These are phyloP conservation scores for Fusarium decemcellulare DNA, from an alignment of 2,329 filamentous ascomycete genomes.

Conservation along the genomic window DNA sequence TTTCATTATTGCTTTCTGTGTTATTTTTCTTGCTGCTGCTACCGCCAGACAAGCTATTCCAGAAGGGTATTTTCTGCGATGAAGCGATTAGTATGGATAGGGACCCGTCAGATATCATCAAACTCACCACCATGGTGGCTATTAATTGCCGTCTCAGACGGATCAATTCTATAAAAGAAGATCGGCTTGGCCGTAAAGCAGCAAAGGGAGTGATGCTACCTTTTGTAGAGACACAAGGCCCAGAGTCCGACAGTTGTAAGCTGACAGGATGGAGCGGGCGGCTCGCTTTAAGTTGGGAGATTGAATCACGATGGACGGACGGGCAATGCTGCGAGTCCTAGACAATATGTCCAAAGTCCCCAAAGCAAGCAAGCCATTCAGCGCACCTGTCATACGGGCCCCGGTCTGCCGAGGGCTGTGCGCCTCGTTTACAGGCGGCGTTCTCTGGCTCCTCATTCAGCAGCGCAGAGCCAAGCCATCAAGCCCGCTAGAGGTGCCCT, in stretches of 20 bases:
- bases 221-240: background rate
- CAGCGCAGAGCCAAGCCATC: constrained; percentile 9
- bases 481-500: background rate
- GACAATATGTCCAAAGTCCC: constrained; percentile 2
- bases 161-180: background rate
- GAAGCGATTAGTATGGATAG: background rate
- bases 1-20: constrained; percentile 2
- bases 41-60: constrained; percentile 4
- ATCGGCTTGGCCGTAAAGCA: constrained; percentile 1
- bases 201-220: constrained; percentile 8
- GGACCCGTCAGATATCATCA: rapidly evolving
- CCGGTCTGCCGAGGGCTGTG: constrained; percentile 5
- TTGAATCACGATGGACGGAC: background rate
- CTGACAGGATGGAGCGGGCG: constrained; percentile 5
- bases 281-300: constrained; percentile 13
- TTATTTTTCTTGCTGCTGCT: constrained; percentile 3
- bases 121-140: constrained; percentile 33
- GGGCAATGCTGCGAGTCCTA: background rate
- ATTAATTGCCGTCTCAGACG: constrained; percentile 9
- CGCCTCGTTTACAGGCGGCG: constrained; percentile 11
- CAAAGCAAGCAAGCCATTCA: background rate
- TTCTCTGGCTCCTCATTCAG: background rate
- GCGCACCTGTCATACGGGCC: constrained; percentile 1
- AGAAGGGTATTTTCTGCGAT: constrained; percentile 38
- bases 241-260: constrained; percentile 1